phyloP scores from a whole-genome alignment of 768 basidiomycete genomes.

The Heimioporus sp. region DNA sequence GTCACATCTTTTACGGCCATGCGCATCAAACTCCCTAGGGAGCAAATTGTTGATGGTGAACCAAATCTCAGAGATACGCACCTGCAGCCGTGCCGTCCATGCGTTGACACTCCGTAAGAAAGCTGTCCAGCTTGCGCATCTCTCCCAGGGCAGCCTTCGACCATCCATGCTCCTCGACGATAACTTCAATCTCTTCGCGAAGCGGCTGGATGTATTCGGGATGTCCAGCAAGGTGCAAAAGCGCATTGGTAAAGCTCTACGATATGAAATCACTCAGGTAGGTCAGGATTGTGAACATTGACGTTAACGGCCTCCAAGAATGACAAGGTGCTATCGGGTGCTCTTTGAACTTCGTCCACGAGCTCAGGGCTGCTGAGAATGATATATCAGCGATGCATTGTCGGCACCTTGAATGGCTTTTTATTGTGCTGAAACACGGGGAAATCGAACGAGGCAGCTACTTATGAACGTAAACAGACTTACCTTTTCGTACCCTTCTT shows the following conservation, averaged over 20 bases:
- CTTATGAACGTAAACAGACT: conserved; percentile 1
- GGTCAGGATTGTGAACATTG: no score
- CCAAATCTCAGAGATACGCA: conserved; percentile 7
- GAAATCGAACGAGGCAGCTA: no score
- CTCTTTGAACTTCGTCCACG: conserved; percentile 40
- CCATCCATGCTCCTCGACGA: conserved; percentile 29
- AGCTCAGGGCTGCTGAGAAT: conserved; percentile 21
- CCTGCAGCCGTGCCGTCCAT: conserved; percentile 26
- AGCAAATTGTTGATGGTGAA: background rate
- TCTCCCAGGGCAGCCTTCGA: conserved; percentile 23
- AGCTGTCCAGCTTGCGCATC: conserved; percentile 39
- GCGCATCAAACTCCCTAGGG: conserved; percentile 29
- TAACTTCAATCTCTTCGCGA: conserved; percentile 36
- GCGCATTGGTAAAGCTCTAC: conserved; percentile 32
- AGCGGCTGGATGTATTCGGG: conserved; percentile 34
- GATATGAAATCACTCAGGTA: background rate
- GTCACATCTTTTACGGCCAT: conserved; percentile 31
- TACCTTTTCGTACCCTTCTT: conserved; percentile 32
- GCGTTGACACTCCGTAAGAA: conserved; percentile 37
- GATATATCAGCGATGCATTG: conserved; percentile 4
- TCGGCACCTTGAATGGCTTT: conserved; percentile 30
- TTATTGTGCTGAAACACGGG: conserved; percentile 21
- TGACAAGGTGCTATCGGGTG: conserved; percentile 39
- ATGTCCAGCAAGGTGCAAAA: conserved; percentile 35
- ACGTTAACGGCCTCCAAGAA: conserved; percentile 25